phyloP scores from a whole-genome alignment of 352 stramenopile genomes.

The Globisporangium middletonii region DNA sequence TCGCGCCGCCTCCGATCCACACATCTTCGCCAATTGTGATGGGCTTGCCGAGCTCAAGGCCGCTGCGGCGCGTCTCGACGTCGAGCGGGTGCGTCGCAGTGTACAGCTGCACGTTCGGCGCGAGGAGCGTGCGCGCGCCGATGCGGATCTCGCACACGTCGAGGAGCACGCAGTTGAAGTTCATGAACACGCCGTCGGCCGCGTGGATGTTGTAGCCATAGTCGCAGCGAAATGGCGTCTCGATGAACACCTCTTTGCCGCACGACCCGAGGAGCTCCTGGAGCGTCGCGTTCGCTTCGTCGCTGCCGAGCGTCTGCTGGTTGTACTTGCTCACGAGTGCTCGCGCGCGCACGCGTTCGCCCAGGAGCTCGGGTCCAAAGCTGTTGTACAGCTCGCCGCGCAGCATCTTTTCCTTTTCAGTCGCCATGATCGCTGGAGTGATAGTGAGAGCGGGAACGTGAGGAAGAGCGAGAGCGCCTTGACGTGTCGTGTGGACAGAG shows the following conservation, averaged over 20 bases:
- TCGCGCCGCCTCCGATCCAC: slow-evolving; percentile 76
- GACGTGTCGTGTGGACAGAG: too few species aligned
- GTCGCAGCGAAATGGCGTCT: slow-evolving; percentile 86
- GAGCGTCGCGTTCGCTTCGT: slow-evolving; percentile 22
- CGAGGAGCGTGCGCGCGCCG: slow-evolving; percentile 67
- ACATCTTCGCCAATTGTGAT: slow-evolving; percentile 78
- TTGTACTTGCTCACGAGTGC: slow-evolving; percentile 40
- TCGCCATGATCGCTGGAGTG: slow-evolving; percentile 15
- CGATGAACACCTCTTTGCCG: slow-evolving; percentile 44
- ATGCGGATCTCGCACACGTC: slow-evolving; percentile 79
- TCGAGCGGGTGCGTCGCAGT: slow-evolving; percentile 75
- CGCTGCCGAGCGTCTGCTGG: slow-evolving; percentile 20
- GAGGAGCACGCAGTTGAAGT: slow-evolving; percentile 85
- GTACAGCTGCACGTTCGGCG: slow-evolving; percentile 71
- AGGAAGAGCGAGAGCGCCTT: too few species aligned
- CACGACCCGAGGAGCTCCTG: slow-evolving; percentile 36
- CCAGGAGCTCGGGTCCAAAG: slow-evolving; percentile 28
- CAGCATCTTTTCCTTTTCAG: slow-evolving; percentile 60
- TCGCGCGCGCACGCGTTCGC: slow-evolving; percentile 28
- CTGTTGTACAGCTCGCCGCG: slow-evolving; percentile 48
- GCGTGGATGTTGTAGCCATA: slow-evolving; percentile 84
- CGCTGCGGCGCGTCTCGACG: slow-evolving; percentile 26
- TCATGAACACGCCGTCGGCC: slow-evolving; percentile 79
- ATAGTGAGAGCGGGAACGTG: too few species aligned
- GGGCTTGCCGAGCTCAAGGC: slow-evolving; percentile 54